Evolutionary conservation across 1,284 basidiomycete species (phyloP).

Genomic region (Naganishia cerealis): DNA sequence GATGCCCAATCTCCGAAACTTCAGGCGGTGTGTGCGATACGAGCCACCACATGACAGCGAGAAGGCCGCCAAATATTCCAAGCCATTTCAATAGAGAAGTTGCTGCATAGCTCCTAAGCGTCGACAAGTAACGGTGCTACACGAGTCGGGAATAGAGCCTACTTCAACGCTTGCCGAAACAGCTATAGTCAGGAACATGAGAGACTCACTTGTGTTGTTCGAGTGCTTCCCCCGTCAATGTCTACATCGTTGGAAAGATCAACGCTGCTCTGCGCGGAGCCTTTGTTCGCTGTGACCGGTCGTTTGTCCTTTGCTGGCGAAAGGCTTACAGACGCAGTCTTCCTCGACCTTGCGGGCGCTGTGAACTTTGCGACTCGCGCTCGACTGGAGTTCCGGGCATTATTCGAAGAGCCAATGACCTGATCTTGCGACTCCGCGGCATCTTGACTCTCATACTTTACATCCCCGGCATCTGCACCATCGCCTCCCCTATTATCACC

Average conservation of each 20-base stretch:
- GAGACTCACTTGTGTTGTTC: not conserved
- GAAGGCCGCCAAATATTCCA: not conserved
- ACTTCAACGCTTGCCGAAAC: too few relatives aligned
- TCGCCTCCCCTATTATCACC: constrained; percentile 7
- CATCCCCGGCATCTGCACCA: not conserved
- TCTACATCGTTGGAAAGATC: not conserved
- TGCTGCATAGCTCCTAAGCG: not conserved
- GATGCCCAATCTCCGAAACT: not conserved
- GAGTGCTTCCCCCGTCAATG: not conserved
- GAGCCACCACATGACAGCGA: constrained; percentile 12
- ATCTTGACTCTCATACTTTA: not conserved
- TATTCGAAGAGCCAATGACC: not conserved
- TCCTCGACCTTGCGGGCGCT: constrained; percentile 15
- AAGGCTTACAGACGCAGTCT: constrained; percentile 1
- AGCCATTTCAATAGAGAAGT: constrained; percentile 2
- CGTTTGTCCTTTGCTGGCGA: constrained; percentile 7
- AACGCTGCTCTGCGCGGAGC: not conserved
- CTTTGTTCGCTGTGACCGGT: not conserved
- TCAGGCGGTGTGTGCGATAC: constrained; percentile 2
- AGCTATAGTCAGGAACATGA: not conserved
- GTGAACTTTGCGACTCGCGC: constrained; percentile 12
- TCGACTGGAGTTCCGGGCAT: not conserved
- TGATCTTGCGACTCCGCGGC: not conserved
- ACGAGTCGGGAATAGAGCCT: too few relatives aligned
- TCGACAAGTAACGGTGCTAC: not conserved